A percentile compares a stretch with the other conserved stretches of the same genome.
phyloP scores from a whole-genome alignment of 1,284 basidiomycete species.

The Sphaerobolus stellatus region DNA sequence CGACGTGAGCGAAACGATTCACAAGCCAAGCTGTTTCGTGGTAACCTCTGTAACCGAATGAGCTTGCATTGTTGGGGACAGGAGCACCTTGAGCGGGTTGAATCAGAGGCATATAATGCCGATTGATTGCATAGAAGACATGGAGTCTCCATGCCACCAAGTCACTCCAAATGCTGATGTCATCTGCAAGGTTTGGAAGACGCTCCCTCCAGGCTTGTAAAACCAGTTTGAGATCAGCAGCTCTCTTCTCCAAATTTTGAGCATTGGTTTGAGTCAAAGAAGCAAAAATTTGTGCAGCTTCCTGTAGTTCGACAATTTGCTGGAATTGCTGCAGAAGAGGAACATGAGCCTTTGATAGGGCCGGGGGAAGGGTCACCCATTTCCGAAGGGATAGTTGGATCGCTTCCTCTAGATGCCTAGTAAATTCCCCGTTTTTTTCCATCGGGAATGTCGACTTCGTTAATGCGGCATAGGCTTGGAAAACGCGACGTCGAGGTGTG shows the following conservation, averaged over 20 bases:
- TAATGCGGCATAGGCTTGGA: slow-evolving; percentile 92
- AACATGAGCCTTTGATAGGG: slow-evolving; percentile 89
- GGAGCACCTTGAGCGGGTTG: slow-evolving; percentile 48
- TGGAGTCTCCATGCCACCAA: slow-evolving; percentile 97
- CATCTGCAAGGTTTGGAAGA: slow-evolving; percentile 93
- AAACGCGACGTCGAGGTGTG: slow-evolving; percentile 92
- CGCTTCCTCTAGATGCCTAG: slow-evolving; percentile 89
- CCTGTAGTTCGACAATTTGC: slow-evolving; percentile 97
- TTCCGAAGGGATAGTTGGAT: slow-evolving; percentile 96
- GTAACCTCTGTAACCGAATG: slow-evolving; percentile 96
- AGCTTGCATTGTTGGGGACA: slow-evolving; percentile 64
- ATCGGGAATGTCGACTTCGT: slow-evolving; percentile 63
- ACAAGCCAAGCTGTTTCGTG: slow-evolving; percentile 99
- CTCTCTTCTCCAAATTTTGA: slow-evolving; percentile 91
- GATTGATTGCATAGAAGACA: slow-evolving; percentile 82
- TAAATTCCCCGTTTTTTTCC: slow-evolving; percentile 78
- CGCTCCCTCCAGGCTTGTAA: slow-evolving; percentile 97
- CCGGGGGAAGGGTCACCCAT: slow-evolving; percentile 88
- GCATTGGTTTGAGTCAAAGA: slow-evolving; percentile 86
- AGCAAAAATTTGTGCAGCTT: slow-evolving; percentile 93
- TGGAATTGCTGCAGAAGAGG: slow-evolving; percentile 98
- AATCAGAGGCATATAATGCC: slow-evolving; percentile 92
- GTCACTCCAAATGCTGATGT: slow-evolving; percentile 99
- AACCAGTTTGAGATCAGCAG: slow-evolving; percentile 93
- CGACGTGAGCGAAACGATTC: slow-evolving; percentile 99